Percentiles rank a stretch among this genome's conserved stretches.
These are phyloP conservation scores for Capsella rubella DNA, from an alignment of 441 rosid genomes.

Conservation along the genomic window DNA sequence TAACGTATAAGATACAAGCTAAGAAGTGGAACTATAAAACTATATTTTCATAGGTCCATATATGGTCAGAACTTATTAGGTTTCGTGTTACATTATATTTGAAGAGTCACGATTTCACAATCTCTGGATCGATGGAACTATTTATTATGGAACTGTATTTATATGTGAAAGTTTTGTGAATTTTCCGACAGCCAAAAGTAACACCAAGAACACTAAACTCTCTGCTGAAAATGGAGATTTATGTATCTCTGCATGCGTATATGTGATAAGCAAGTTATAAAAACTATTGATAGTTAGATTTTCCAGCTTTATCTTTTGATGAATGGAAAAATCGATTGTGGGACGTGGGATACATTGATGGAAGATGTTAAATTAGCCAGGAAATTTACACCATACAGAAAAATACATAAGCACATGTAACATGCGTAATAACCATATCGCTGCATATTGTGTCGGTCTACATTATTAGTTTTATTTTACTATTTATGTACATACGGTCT, in stretches of 20 bases:
- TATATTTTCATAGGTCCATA: neutral
- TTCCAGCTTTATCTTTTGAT: neutral
- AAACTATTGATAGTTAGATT: neutral
- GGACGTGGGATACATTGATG: neutral
- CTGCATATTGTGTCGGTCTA: slow-evolving; percentile 35
- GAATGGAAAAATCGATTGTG: neutral
- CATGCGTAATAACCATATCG: slow-evolving; percentile 30
- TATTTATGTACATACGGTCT: neutral
- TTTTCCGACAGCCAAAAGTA: neutral
- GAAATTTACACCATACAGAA: neutral
- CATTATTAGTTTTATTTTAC: slow-evolving; percentile 21
- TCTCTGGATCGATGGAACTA: slow-evolving; percentile 6
- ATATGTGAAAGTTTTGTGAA: neutral
- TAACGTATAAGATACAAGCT: neutral
- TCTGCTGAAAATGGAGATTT: neutral
- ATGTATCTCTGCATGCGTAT: neutral
- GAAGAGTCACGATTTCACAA: neutral
- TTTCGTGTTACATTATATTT: slow-evolving; percentile 7
- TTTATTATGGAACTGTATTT: neutral
- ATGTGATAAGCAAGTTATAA: neutral
- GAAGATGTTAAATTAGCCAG: neutral
- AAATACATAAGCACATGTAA: slow-evolving; percentile 14
- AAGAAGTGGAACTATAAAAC: neutral
- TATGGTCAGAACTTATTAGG: neutral
- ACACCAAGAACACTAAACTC: neutral